Conservation (phyloP, 768 basidiomycete species). For the Lactifluus volemus region DNA sequence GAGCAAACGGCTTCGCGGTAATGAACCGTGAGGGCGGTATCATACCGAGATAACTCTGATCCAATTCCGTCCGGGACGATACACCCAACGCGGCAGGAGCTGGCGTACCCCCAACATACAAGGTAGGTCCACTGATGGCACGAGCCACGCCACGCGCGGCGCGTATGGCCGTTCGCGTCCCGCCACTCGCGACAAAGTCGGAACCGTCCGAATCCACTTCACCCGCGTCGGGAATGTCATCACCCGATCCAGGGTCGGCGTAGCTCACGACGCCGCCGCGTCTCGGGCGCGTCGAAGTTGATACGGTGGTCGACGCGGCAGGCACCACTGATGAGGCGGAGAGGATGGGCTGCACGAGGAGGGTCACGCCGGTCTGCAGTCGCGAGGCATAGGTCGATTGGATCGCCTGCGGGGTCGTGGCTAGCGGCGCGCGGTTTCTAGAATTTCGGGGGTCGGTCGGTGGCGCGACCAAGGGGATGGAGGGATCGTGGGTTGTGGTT, state of each 20-base stretch:
- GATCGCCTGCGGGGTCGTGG: constrained; percentile 58
- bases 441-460: constrained; percentile 32
- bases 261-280: constrained; percentile 76
- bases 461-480: constrained; percentile 30
- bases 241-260: constrained; percentile 75
- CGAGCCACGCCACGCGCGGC: constrained; percentile 19
- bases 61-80: constrained; percentile 43
- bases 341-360: constrained; percentile 83
- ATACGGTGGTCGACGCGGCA: constrained; percentile 31
- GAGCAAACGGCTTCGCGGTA: constrained; percentile 43
- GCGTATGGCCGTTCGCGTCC: constrained; percentile 47
- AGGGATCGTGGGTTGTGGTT: constrained; percentile 25
- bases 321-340: constrained; percentile 28
- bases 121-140: constrained; percentile 35
- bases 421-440: constrained; percentile 28
- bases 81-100: constrained; percentile 21
- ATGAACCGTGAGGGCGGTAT: constrained; percentile 78
- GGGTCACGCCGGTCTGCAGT: constrained; percentile 81
- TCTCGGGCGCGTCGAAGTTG: constrained; percentile 33
- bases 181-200: constrained; percentile 62
- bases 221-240: constrained; percentile 74
- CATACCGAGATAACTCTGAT: constrained; percentile 86
- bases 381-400: constrained; percentile 82
- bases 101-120: constrained; percentile 37
- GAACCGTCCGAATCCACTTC: constrained; percentile 80